These are phyloP conservation scores for Rugosomyces carneus DNA, from an alignment of 1,284 basidiomycete species.

Conservation along the genomic window DNA sequence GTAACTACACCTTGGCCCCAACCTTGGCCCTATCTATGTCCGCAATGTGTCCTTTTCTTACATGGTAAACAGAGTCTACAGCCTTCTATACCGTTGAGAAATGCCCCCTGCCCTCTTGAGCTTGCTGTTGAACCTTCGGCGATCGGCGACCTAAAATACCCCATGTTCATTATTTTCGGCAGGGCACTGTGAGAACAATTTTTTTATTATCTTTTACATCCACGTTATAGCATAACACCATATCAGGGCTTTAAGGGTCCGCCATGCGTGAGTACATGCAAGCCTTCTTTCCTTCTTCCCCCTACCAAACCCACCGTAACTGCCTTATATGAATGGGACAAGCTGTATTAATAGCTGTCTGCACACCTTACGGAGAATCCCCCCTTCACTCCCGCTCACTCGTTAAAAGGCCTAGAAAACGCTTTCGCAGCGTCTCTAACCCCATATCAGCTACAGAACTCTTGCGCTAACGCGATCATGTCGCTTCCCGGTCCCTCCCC, in stretches of 20 bases:
- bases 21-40: background rate
- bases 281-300: background rate
- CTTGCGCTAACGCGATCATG: conserved; percentile 3
- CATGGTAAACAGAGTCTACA: background rate
- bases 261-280: background rate
- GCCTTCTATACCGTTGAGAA: background rate
- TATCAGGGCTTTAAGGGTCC: background rate
- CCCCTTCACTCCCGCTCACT: background rate
- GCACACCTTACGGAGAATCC: background rate
- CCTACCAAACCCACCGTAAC: background rate
- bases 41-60: background rate
- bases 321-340: background rate
- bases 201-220: background rate
- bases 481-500: conserved; percentile 8
- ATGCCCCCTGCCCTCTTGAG: no score
- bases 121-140: no score
- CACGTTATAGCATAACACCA: background rate
- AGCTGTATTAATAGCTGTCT: conserved; percentile 1
- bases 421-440: background rate
- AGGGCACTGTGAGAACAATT: background rate
- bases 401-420: background rate
- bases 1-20: background rate
- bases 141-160: background rate
- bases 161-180: background rate
- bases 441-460: background rate